Conservation (phyloP, 306 rosid genomes). For the Fagus sylvatica region DNA sequence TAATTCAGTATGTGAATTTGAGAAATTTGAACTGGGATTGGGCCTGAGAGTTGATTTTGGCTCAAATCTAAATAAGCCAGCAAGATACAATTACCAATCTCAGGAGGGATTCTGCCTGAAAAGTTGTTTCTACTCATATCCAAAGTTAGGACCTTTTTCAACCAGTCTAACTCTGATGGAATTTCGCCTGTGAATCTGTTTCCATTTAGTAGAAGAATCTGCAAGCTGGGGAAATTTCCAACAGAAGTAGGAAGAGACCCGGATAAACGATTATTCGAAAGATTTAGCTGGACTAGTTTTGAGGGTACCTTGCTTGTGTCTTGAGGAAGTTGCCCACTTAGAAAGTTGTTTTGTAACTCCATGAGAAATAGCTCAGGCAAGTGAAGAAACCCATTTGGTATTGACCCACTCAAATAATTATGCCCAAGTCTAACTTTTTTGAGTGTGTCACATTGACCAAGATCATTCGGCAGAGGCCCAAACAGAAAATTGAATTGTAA, state of each 20-base stretch:
- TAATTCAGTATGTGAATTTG: conserved; percentile 72
- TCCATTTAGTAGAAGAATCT: conserved; percentile 60
- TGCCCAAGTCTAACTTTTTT: conserved; percentile 76
- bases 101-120: conserved; percentile 66
- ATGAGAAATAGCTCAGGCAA: conserved; percentile 70
- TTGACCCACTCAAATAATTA: conserved; percentile 67
- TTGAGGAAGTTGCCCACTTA: conserved; percentile 61
- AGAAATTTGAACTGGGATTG: conserved; percentile 66
- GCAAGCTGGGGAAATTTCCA: conserved; percentile 66
- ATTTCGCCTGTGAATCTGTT: conserved; percentile 71
- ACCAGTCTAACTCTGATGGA: conserved; percentile 61
- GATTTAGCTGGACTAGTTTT: conserved; percentile 67
- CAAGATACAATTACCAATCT: conserved; percentile 53
- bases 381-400: conserved; percentile 73
- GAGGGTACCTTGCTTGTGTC: conserved; percentile 44
- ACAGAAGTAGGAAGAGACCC: conserved; percentile 70
- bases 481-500: conserved; percentile 73
- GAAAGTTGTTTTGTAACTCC: conserved; percentile 79
- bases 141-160: conserved; percentile 56
- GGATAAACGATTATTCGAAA: conserved; percentile 68
- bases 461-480: conserved; percentile 75
- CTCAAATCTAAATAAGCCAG: conserved; percentile 81
- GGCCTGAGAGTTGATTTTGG: conserved; percentile 80
- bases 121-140: conserved; percentile 80
- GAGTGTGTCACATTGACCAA: conserved; percentile 68